A percentile compares a stretch with the other conserved stretches of the same genome.
Evolutionary conservation across 1,139 yeast genomes (phyloP).

Genomic region (Kluyveromyces marxianus): DNA sequence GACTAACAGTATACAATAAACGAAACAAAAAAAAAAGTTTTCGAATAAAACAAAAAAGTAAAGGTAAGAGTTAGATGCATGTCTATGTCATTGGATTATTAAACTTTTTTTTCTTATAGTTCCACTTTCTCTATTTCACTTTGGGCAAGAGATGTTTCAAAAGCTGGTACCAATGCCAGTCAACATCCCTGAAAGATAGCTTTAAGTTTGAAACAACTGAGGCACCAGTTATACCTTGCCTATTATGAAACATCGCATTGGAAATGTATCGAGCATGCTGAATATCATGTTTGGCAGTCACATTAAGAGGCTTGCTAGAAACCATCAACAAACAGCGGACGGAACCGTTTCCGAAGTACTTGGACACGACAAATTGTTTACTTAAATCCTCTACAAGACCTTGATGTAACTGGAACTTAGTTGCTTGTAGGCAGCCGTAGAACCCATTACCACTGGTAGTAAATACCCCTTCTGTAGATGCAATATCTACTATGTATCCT

Average conservation of each 20-base stretch:
- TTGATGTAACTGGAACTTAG: constrained; percentile 76
- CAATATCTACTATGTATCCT: constrained; percentile 74
- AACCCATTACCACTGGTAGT: constrained; percentile 74
- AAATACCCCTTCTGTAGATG: constrained; percentile 76
- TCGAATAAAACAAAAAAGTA: no score
- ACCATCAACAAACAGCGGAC: constrained; percentile 8
- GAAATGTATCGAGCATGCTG: constrained; percentile 34
- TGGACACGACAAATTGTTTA: constrained; percentile 15
- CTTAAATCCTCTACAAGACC: constrained; percentile 67
- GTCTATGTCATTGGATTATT: no score
- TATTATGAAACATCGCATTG: constrained; percentile 51
- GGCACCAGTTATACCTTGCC: constrained; percentile 57
- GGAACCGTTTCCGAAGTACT: neutral
- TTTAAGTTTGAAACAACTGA: constrained; percentile 72
- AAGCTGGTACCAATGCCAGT: constrained; percentile 53
- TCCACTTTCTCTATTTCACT: neutral
- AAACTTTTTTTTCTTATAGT: neutral
- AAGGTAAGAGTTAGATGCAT: no score
- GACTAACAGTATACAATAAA: no score
- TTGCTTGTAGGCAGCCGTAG: constrained; percentile 88
- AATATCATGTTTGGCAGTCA: constrained; percentile 34
- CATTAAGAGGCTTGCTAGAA: constrained; percentile 50
- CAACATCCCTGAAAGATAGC: constrained; percentile 63
- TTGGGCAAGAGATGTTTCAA: constrained; percentile 12
- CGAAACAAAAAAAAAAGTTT: no score